These are phyloP conservation scores for Pneumocystis wakefieldiae DNA, from an alignment of 1,139 yeast species.

Conservation along the genomic window DNA sequence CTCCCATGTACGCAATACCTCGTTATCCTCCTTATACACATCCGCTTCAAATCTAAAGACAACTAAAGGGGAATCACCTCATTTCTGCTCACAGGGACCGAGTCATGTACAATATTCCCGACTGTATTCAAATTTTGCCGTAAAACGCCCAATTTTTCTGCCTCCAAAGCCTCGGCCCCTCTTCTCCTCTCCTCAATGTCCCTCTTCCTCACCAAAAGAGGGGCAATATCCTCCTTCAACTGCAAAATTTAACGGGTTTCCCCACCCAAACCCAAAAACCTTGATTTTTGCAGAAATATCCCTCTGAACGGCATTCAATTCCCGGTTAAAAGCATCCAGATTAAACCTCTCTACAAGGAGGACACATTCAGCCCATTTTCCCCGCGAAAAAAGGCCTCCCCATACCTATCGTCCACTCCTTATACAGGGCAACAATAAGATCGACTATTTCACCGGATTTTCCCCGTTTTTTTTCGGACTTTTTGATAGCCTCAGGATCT, in stretches of 20 bases:
- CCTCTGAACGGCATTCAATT: constrained; percentile 75
- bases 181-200: constrained; percentile 55
- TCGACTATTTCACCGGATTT: constrained; percentile 89
- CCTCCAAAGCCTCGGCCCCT: constrained; percentile 49
- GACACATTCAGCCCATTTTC: constrained; percentile 1
- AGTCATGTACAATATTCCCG: constrained; percentile 86
- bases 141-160: constrained; percentile 60
- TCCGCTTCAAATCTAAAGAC: too few relatives aligned
- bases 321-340: constrained; percentile 77
- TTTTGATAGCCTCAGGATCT: constrained; percentile 72
- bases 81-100: constrained; percentile 73
- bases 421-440: constrained; percentile 80
- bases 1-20: constrained; percentile 71
- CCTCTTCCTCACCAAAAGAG: constrained; percentile 67
- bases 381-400: not conserved
- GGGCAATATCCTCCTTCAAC: constrained; percentile 85
- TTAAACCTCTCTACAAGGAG: constrained; percentile 50
- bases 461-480: constrained; percentile 87
- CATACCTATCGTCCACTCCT: constrained; percentile 64
- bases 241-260: not conserved
- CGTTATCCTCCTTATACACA: constrained; percentile 48
- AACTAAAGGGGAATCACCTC: constrained; percentile 29
- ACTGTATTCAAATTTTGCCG: constrained; percentile 70
- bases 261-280: constrained; percentile 15
- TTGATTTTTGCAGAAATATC: constrained; percentile 84